Evolutionary conservation across 1,284 basidiomycete genomes (phyloP).

Genomic region (Hymenochaete sp.): DNA sequence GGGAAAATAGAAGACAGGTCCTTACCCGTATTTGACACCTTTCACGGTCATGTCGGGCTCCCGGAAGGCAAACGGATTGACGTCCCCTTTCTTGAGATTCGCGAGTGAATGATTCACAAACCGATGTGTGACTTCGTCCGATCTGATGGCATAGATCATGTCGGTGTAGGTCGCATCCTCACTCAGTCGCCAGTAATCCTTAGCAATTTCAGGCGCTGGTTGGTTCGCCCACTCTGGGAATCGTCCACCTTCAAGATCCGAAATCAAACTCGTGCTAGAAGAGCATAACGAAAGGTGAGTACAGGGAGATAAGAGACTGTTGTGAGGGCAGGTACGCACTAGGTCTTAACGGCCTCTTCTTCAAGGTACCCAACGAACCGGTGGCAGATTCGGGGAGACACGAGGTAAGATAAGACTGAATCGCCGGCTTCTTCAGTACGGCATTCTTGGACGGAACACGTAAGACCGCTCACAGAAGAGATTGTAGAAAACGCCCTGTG

Average conservation of each 20-base stretch:
- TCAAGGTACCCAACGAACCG: constrained; percentile 94
- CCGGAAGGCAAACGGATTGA: constrained; percentile 88
- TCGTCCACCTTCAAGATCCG: constrained; percentile 77
- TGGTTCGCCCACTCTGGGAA: constrained; percentile 79
- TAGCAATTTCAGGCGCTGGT: constrained; percentile 83
- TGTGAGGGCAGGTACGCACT: constrained; percentile 35
- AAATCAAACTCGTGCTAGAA: constrained; percentile 67
- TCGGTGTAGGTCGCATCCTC: constrained; percentile 74
- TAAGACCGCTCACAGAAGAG: constrained; percentile 61
- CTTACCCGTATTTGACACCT: constrained; percentile 67
- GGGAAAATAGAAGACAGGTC: constrained; percentile 15
- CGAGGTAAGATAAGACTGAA: constrained; percentile 69
- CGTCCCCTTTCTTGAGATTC: constrained; percentile 71
- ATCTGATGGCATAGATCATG: constrained; percentile 83
- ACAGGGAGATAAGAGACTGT: not conserved
- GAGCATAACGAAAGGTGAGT: constrained; percentile 4
- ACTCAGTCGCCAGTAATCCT: constrained; percentile 86
- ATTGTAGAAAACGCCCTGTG: constrained; percentile 89
- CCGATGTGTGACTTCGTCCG: constrained; percentile 88
- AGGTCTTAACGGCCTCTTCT: constrained; percentile 90
- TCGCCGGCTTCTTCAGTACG: too few relatives aligned
- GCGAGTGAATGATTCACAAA: constrained; percentile 92
- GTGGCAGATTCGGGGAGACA: constrained; percentile 81
- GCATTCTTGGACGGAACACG: constrained; percentile 6
- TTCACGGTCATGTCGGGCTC: constrained; percentile 81